Evolutionary conservation across 805 yeast genomes (phyloP).

Genomic region (Metschnikowia chrysomelidarum): DNA sequence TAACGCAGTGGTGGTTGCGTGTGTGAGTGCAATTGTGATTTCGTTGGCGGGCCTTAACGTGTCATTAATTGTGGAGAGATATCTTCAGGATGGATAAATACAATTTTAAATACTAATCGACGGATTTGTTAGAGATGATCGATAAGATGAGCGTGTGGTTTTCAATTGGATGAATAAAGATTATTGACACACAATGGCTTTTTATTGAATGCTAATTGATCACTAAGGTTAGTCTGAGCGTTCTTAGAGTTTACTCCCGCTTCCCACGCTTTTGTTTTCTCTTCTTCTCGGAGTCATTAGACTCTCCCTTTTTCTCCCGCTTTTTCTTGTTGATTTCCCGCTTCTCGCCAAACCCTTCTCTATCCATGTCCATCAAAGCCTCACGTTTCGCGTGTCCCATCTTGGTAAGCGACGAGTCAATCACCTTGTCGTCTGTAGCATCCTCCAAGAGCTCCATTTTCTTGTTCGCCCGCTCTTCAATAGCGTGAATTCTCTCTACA

Average conservation of each 20-base stretch:
- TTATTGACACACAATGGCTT: too few species aligned
- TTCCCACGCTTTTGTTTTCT: slow-evolving; percentile 1
- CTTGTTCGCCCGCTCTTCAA: slow-evolving; percentile 78
- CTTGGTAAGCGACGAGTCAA: slow-evolving; percentile 64
- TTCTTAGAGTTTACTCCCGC: not conserved
- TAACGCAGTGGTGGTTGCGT: slow-evolving; percentile 29
- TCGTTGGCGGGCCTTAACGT: slow-evolving; percentile 36
- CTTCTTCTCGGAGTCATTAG: slow-evolving; percentile 1
- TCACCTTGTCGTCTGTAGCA: slow-evolving; percentile 73
- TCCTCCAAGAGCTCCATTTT: slow-evolving; percentile 75
- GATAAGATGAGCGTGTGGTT: too few species aligned
- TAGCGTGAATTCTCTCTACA: slow-evolving; percentile 73
- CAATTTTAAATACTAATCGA: too few species aligned
- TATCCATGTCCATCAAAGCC: slow-evolving; percentile 90
- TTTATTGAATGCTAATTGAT: too few species aligned
- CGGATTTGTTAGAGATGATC: too few species aligned
- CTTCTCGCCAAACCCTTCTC: slow-evolving; percentile 81
- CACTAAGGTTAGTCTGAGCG: too few species aligned
- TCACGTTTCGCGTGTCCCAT: slow-evolving; percentile 86
- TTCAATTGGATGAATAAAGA: too few species aligned
- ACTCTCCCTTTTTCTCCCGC: slow-evolving; percentile 14
- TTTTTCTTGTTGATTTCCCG: slow-evolving; percentile 50
- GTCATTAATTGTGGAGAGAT: slow-evolving; percentile 23
- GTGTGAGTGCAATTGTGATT: slow-evolving; percentile 34
- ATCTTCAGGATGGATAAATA: slow-evolving; percentile 5